phyloP scores from a whole-genome alignment of 345 rosid genomes.

The Conringia planisiliqua region DNA sequence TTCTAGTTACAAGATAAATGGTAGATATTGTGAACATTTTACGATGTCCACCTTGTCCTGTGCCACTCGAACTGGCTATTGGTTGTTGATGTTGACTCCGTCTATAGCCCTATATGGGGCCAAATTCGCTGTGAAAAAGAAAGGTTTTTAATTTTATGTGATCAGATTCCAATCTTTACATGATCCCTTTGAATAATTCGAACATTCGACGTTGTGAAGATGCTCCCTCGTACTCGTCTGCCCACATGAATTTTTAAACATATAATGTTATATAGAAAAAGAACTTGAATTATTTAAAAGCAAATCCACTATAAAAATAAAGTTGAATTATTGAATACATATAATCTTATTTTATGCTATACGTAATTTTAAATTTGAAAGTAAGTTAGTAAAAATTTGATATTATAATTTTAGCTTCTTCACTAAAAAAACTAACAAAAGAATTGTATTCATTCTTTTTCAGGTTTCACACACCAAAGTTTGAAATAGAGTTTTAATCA shows the following conservation, averaged over 20 bases:
- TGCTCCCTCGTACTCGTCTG: conserved; percentile 17
- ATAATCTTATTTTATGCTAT: too few species aligned
- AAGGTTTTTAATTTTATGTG: neutral
- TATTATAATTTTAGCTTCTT: too few species aligned
- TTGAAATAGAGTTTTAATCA: too few species aligned
- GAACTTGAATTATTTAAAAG: neutral
- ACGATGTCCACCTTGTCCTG: neutral
- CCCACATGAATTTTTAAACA: conserved; percentile 12
- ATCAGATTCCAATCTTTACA: conserved; percentile 28
- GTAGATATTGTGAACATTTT: neutral
- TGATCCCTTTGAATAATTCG: conserved; percentile 7
- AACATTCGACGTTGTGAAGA: conserved; percentile 15
- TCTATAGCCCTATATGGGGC: neutral
- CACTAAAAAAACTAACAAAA: too few species aligned
- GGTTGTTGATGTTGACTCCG: neutral
- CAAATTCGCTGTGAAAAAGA: conserved; percentile 16
- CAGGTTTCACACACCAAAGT: too few species aligned
- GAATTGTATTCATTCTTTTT: too few species aligned
- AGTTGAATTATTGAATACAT: too few species aligned
- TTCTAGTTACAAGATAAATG: neutral
- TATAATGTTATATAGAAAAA: neutral
- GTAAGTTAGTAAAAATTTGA: too few species aligned
- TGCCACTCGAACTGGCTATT: neutral
- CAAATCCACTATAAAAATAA: too few species aligned
- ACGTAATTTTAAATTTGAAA: too few species aligned